Evolutionary conservation across 148 eudicot genomes (phyloP).

Genomic region (Rhododendron griersonianum): DNA sequence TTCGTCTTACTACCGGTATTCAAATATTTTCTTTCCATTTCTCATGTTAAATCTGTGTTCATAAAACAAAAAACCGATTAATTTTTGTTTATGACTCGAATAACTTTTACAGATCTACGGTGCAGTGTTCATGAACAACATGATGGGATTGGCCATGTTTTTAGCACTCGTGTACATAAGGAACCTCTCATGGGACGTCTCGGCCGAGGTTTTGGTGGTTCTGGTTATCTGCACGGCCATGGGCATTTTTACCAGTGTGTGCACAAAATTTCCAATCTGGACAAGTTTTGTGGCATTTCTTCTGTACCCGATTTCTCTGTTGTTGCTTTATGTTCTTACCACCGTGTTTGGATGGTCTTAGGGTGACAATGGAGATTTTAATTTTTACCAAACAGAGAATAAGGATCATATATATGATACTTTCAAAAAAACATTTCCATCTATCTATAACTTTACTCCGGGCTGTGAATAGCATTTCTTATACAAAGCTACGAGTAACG

Average conservation of each 20-base stretch:
- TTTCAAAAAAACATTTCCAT: too few species aligned
- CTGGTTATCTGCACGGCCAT: slow-evolving; percentile 21
- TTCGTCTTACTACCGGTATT: background rate
- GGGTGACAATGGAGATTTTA: background rate
- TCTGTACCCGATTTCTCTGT: slow-evolving; percentile 29
- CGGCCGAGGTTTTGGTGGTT: slow-evolving; percentile 25
- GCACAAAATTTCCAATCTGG: slow-evolving; percentile 23
- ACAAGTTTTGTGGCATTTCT: slow-evolving; percentile 22
- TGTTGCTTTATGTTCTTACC: slow-evolving; percentile 20
- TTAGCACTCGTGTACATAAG: slow-evolving; percentile 23
- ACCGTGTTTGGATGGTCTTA: slow-evolving; percentile 23
- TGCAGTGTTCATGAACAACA: slow-evolving; percentile 36
- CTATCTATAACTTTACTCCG: too few species aligned
- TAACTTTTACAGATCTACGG: slow-evolving; percentile 20
- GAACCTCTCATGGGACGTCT: slow-evolving; percentile 16
- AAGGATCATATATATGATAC: too few species aligned
- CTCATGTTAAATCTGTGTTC: background rate
- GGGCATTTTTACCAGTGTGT: slow-evolving; percentile 18
- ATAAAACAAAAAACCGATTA: background rate
- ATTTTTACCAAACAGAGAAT: background rate
- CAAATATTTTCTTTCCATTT: background rate
- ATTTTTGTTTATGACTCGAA: background rate
- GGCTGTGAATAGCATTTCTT: background rate
- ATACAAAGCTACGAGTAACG: too few species aligned
- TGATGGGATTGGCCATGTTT: slow-evolving; percentile 21